Base-by-base conservation (phyloP, 441 rosid genomes). In the Metrosideros polymorpha region DNA sequence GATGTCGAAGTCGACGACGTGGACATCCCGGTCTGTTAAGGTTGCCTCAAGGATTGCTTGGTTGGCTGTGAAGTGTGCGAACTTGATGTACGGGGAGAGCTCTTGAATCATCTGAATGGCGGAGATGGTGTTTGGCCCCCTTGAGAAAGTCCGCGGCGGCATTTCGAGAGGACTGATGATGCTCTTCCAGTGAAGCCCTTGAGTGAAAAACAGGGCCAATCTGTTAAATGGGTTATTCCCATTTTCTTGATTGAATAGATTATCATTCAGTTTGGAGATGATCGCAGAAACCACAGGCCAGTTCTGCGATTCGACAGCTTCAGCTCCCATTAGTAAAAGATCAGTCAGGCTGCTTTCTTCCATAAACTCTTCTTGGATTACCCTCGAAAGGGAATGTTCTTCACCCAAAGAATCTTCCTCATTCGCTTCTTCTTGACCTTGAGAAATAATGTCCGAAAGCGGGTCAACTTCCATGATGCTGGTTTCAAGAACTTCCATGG, bases 1-100 rank as follows among this genome's bases (percentile, higher is more conserved):
- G 88, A 91, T 86, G 84, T 87, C 89, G 17, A 89, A 88, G 86
- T 91, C 91, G 25, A 88, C 30, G 24, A 91, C 85, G 29, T 91
- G 89, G 83, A 89, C 83, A 63, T 85, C 88, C 56, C 6, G 56
- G 32, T 86, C 86, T 8, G 82, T 82, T 22, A 57, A 25, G 49
- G 82, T 79, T 27, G 91, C 89, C 75, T 91, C 92, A 5, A 91
- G 89, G 25, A 91, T 89, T 14, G 90, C 89, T 86, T 89, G 91
- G 75, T 91, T 91, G 66, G 89, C 89, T 1, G 89, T 84, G 43
- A 91, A 91, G 32, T 91, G 91, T 0, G 89, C 89, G 24, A 91
- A 89, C 59, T 91, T 87, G 15, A 89, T 84, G 45, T 83, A 89
- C 9, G 91, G 91, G 50, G 90, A 89, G 56, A 88, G 86, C 75